Evolutionary conservation across 2,329 filamentous ascomycete species (phyloP), one percentile per base, ranked within the genome.

Genomic region (Sarocladium brachiariae): DNA sequence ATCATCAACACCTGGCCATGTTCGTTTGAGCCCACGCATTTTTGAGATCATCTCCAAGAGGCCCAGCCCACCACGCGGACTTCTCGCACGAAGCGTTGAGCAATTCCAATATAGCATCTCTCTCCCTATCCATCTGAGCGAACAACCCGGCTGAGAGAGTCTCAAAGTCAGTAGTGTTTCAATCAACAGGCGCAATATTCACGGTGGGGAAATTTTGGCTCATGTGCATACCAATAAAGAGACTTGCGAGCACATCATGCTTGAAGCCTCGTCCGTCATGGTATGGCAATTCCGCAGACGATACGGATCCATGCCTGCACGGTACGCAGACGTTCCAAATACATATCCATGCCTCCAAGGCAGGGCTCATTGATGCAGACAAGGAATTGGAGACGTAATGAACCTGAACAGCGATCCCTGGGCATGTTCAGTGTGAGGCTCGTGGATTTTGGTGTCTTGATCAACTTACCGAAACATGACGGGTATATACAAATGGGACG

Each of bases 191-290:
- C n/a, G n/a, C n/a, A n/a, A n/a, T n/a, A n/a, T n/a, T n/a, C n/a
- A n/a, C n/a, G n/a, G n/a, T n/a, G n/a, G n/a, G n/a, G n/a, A n/a
- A n/a, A n/a, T n/a, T n/a, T n/a, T n/a, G n/a, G n/a, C n/a, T n/a
- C n/a, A n/a, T n/a, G n/a, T n/a, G n/a, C 55, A 10, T 46, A 56
- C 55, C 57, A 13, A 58, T 57, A 18, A 53, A 58, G 13, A 57
- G 38, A 21, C 54, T 24, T 65, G 60, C 16, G 57, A 60, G 31
- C 52, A 59, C 51, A 60, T 51, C 47, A 58, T 52, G 24, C 56
- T 59, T 0, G 57, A 58, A 2, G 57, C 56, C 38, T 57, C 55
- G 13, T 58, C 57, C 4, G 51, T 57, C 3, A 56, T 43, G 6
- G 55, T 55, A 57, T 43, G 27, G 48, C 58, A n/a, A 60, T 60